Base-by-base conservation (phyloP, 2,329 filamentous ascomycete genomes). In the Sarocladium kiliense region DNA sequence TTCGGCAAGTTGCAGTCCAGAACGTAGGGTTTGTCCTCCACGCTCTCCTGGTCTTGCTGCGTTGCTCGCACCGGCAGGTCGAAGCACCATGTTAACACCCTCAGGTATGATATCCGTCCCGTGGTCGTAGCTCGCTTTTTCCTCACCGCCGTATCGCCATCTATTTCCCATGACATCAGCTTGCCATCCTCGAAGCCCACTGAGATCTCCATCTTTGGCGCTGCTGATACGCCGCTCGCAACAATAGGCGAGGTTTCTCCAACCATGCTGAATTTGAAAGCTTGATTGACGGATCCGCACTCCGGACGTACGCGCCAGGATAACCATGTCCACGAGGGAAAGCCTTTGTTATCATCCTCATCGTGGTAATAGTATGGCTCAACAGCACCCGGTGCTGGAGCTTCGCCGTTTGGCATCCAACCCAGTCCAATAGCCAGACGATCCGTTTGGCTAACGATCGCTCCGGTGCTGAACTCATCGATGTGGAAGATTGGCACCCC, bases 311-410 rank as follows among this genome's bases (percentile, higher is more conserved):
- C 58, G 25, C 63, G 64, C 70, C 70, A 72, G 3, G 68, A 63
- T 6, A 72, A 65, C 70, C 70, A 72, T 3, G 68, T 69, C 70
- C 70, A 72, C 0, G 70, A 72, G 2, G 70, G 70, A 44, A 67
- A 70, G 2, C 61, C 50, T 10, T 34, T 51, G 6, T 23, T 27
- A 5, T 12, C n/a, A 19, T 21, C 47, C 11, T 51, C 53, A 23
- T 60, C 62, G 16, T 64, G 60, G 36, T 62, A 61, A 34, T 34
- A 51, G 30, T 51, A 51, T 12, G 47, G 47, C 30, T 51, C 47
- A 14, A 23, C 47, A 2, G 18, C 3, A 10, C 47, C 47, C 3
- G 47, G 11, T 21, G 27, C 47, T 5, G 63, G 60, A 3, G 61
- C 58, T 25, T 61, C 55, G 21, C 62, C 62, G 39, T 66, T 64